Conservation (phyloP, 2,329 filamentous ascomycete species). For the Nigrograna mackinnonii region DNA sequence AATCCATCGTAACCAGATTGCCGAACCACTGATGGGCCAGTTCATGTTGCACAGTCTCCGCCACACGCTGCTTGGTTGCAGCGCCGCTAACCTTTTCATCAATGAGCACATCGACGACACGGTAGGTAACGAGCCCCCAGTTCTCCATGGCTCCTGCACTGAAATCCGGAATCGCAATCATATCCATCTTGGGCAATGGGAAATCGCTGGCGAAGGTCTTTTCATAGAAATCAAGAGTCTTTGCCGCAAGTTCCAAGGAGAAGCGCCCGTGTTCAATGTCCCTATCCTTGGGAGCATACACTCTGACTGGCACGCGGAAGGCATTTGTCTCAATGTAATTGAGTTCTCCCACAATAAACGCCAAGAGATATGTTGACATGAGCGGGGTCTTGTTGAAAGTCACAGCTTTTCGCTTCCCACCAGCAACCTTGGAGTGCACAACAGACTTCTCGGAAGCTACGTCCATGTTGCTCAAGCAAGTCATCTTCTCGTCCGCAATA, state of each 20-base stretch:
- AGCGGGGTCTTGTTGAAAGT: constrained; percentile 89
- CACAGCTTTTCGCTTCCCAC: constrained; percentile 74
- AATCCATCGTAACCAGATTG: constrained; percentile 97
- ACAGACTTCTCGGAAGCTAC: constrained; percentile 78
- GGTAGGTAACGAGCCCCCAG: constrained; percentile 95
- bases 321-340: constrained; percentile 91
- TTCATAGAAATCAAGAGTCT: constrained; percentile 92
- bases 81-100: constrained; percentile 92
- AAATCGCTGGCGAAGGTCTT: constrained; percentile 89
- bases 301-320: constrained; percentile 88
- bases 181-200: constrained; percentile 92
- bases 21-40: constrained; percentile 98
- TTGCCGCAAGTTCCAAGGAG: constrained; percentile 85
- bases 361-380: constrained; percentile 96
- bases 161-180: constrained; percentile 95
- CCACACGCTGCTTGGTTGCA: constrained; percentile 87
- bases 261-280: constrained; percentile 91
- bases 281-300: constrained; percentile 90
- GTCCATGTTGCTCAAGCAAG: constrained; percentile 97
- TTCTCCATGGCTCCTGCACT: constrained; percentile 98
- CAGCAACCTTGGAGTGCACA: constrained; percentile 62
- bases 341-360: constrained; percentile 91
- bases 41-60: constrained; percentile 95
- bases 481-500: constrained; percentile 86
- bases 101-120: constrained; percentile 85